Conservation (phyloP, 1,284 basidiomycete species). For the Fomitopsis palustris region DNA sequence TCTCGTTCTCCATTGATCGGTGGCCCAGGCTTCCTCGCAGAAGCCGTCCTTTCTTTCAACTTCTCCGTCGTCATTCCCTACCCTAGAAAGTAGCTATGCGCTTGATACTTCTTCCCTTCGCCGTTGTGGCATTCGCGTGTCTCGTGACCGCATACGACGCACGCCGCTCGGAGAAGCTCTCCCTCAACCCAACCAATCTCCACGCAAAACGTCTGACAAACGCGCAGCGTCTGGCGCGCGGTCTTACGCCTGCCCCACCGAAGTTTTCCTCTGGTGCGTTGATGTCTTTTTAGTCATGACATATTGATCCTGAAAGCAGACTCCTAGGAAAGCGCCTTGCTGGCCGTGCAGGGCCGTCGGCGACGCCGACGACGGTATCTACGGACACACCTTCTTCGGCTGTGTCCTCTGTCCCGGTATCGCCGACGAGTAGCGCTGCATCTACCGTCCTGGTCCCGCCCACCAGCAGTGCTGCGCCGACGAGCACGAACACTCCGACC, state of each 20-base stretch:
- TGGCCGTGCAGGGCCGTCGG: not conserved
- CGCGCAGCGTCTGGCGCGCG: constrained; percentile 13
- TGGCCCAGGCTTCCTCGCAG: not conserved
- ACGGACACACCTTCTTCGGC: too few relatives aligned
- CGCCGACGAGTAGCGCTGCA: not conserved
- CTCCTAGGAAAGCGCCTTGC: not conserved
- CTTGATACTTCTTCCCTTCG: not conserved
- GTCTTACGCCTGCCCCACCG: constrained; percentile 9
- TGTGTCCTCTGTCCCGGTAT: too few relatives aligned
- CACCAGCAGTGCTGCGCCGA: not conserved
- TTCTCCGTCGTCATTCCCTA: not conserved
- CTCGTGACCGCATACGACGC: not conserved
- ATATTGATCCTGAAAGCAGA: not conserved
- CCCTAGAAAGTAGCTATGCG: not conserved
- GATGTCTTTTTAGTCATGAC: not conserved
- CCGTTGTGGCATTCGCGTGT: not conserved
- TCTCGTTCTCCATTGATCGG: not conserved
- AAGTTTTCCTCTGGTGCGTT: not conserved
- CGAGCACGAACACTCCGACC: too few relatives aligned
- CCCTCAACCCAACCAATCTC: not conserved
- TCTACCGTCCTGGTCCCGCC: not conserved
- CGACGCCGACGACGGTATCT: not conserved
- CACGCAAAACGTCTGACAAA: constrained; percentile 4
- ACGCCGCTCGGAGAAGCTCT: not conserved
- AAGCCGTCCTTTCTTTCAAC: not conserved